Conservation (phyloP, 2,329 filamentous ascomycete genomes). For the Apiospora phragmitis region DNA sequence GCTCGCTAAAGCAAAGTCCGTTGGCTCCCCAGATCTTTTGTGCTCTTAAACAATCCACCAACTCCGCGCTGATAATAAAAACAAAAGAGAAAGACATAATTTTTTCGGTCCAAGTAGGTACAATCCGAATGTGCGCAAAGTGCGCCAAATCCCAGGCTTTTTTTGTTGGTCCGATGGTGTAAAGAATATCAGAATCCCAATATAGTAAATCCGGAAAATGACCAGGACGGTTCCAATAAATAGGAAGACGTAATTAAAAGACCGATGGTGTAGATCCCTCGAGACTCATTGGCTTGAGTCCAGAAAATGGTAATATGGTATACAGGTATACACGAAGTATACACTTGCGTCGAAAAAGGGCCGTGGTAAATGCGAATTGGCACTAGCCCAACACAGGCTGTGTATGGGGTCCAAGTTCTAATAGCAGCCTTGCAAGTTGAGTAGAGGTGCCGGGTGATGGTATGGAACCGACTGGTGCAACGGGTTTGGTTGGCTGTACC, state of each 20-base stretch:
- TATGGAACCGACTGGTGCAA: conserved; percentile 52
- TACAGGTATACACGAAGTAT: not conserved
- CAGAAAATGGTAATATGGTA: not conserved
- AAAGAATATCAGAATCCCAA: not conserved
- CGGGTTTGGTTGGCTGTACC: conserved; percentile 50
- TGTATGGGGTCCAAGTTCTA: conserved; percentile 27
- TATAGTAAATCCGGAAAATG: not conserved
- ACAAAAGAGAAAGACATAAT: conserved; percentile 23
- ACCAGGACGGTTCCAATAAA: not conserved
- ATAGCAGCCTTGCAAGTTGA: conserved; percentile 54
- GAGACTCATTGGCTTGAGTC: not conserved
- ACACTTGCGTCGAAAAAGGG: not conserved
- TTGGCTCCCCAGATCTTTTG: conserved; percentile 1
- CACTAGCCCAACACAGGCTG: not conserved
- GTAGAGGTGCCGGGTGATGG: conserved; percentile 53
- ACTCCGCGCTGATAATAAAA: conserved; percentile 35
- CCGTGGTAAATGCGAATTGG: not conserved
- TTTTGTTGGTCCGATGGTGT: conserved; percentile 13
- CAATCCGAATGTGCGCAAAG: conserved; percentile 16
- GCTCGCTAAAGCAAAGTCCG: conserved; percentile 5
- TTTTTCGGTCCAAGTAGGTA: conserved; percentile 4
- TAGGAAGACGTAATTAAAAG: conserved; percentile 14
- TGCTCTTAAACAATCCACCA: conserved; percentile 27
- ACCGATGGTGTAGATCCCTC: not conserved
- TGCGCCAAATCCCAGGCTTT: conserved; percentile 23